Evolutionary conservation across 176 grass and related monocot species (phyloP).

Genomic region (Triticum turgidum): DNA sequence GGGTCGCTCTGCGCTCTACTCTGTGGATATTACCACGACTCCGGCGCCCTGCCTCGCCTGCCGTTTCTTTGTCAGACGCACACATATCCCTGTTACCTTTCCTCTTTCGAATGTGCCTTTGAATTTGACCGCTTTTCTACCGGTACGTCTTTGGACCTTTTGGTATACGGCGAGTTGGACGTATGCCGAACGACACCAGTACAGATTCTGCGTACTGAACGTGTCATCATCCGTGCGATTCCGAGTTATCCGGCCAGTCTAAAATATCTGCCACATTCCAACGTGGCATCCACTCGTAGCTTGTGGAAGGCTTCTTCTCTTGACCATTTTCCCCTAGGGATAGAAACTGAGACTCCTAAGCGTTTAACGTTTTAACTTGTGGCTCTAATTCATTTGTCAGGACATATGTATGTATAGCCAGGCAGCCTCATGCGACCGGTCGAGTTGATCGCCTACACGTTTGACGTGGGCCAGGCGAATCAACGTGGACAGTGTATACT

Average conservation of each 20-base stretch:
- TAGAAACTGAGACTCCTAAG: too few species aligned
- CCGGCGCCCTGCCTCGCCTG: not conserved
- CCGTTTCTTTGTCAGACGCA: not conserved
- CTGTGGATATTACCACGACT: not conserved
- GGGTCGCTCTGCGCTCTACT: not conserved
- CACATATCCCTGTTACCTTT: not conserved
- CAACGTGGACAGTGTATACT: constrained; percentile 6
- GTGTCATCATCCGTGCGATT: not conserved
- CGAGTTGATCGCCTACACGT: constrained; percentile 18
- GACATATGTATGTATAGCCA: not conserved
- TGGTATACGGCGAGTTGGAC: not conserved
- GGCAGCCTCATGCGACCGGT: not conserved
- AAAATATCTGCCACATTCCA: constrained; percentile 9
- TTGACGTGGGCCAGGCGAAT: constrained; percentile 20
- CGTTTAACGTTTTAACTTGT: not conserved
- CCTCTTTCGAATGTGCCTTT: constrained; percentile 18
- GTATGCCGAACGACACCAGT: not conserved
- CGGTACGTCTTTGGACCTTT: not conserved
- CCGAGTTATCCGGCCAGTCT: constrained; percentile 2
- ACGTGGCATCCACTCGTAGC: constrained; percentile 16
- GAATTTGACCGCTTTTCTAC: not conserved
- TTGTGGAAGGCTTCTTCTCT: not conserved
- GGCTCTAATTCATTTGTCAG: not conserved
- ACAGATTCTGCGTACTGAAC: not conserved
- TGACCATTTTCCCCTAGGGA: too few species aligned